Evolutionary conservation across 768 basidiomycete species (phyloP).

Genomic region (Trametes sanguinea): DNA sequence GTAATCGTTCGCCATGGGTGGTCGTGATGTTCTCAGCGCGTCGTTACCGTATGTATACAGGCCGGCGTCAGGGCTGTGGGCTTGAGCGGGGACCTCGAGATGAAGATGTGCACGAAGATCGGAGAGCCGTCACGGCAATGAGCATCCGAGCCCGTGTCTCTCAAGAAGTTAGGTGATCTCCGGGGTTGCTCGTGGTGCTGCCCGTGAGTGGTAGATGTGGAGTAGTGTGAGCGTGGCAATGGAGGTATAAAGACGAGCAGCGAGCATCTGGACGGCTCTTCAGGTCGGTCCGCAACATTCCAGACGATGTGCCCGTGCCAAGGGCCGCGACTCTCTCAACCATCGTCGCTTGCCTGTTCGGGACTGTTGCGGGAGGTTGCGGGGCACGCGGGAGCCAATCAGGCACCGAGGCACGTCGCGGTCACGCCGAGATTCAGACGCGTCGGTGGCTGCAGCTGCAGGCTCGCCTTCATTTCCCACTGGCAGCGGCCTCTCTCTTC

Average conservation of each 20-base stretch:
- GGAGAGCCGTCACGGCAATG: too few species aligned
- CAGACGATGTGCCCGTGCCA: background rate
- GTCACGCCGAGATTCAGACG: slow-evolving; percentile 10
- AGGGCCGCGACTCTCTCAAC: background rate
- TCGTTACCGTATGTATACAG: too few species aligned
- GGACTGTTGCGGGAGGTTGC: background rate
- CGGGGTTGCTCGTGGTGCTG: too few species aligned
- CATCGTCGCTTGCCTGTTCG: background rate
- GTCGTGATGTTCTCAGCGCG: background rate
- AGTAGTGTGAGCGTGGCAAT: background rate
- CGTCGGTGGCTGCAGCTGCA: slow-evolving; percentile 6
- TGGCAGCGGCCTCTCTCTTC: too few species aligned
- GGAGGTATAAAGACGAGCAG: background rate
- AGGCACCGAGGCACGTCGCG: slow-evolving; percentile 13
- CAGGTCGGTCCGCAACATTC: background rate
- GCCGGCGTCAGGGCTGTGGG: too few species aligned
- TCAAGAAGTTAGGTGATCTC: too few species aligned
- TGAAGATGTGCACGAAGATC: too few species aligned
- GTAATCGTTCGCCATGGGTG: slow-evolving; percentile 5
- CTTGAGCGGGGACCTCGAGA: too few species aligned
- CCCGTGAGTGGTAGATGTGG: background rate
- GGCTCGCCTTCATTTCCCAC: background rate
- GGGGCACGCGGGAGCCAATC: slow-evolving; percentile 4
- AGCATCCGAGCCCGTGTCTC: too few species aligned
- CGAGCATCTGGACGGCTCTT: background rate